Conservation (phyloP, 495 filamentous ascomycete genomes). For the Platismatia glauca region DNA sequence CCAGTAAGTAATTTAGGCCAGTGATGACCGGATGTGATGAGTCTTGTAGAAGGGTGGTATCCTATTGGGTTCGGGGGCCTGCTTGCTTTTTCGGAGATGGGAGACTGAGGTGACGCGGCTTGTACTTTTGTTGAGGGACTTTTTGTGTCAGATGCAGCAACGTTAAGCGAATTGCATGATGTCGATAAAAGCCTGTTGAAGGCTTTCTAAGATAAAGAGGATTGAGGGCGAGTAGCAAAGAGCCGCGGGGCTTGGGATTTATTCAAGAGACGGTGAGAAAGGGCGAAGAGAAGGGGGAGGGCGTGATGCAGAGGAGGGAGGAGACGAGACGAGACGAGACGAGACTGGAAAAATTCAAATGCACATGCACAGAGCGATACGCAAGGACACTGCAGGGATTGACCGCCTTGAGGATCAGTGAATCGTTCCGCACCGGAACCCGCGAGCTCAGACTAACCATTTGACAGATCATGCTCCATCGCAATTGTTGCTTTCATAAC, state of each 20-base stretch:
- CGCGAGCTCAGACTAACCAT: background rate
- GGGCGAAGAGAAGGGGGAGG: background rate
- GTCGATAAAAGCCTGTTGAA: background rate
- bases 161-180: background rate
- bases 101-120: background rate
- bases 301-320: background rate
- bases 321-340: too few relatives aligned
- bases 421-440: background rate
- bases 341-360: background rate
- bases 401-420: background rate
- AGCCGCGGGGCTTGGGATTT: background rate
- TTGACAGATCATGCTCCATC: background rate
- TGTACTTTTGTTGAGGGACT: background rate
- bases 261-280: background rate
- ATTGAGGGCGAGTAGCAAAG: background rate
- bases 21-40: background rate
- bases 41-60: background rate
- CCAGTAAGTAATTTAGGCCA: background rate
- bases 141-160: background rate
- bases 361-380: background rate
- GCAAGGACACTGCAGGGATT: background rate
- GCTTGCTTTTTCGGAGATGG: background rate
- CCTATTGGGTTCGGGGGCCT: background rate
- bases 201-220: background rate
- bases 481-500: background rate